These are phyloP conservation scores for Phyllosticta citribraziliensis DNA, from an alignment of 2,329 filamentous ascomycete genomes.

Conservation along the genomic window DNA sequence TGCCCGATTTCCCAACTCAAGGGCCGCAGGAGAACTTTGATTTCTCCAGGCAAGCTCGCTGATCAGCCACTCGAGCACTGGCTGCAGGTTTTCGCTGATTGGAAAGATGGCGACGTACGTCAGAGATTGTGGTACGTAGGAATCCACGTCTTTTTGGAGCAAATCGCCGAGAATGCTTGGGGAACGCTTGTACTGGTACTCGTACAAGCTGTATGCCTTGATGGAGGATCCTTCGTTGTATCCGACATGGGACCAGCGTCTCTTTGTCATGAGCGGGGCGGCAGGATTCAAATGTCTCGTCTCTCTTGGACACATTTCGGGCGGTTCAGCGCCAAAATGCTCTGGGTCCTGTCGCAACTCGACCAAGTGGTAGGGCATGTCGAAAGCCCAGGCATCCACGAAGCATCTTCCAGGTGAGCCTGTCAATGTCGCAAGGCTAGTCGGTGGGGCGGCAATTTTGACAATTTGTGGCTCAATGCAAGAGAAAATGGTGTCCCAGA, in stretches of 20 bases:
- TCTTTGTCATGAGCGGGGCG: constrained; percentile 43
- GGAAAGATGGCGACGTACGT: constrained; percentile 60
- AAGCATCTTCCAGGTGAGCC: constrained; percentile 46
- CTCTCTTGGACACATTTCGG: not conserved
- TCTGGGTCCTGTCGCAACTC: constrained; percentile 26
- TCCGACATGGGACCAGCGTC: constrained; percentile 54
- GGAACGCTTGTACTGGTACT: constrained; percentile 57
- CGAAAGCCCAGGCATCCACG: constrained; percentile 53
- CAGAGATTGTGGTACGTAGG: constrained; percentile 32
- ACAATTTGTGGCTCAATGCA: constrained; percentile 23
- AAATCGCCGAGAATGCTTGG: constrained; percentile 45
- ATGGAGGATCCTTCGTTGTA: constrained; percentile 70
- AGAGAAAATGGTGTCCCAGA: constrained; percentile 22
- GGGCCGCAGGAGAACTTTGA: not conserved
- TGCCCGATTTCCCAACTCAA: constrained; percentile 18
- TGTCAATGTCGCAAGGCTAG: constrained; percentile 42
- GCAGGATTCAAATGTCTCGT: not conserved
- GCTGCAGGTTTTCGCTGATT: constrained; percentile 47
- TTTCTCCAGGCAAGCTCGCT: not conserved
- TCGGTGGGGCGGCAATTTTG: constrained; percentile 45
- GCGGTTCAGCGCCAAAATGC: not conserved
- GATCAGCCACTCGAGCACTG: not conserved
- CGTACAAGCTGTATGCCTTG: constrained; percentile 60
- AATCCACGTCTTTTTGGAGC: not conserved
- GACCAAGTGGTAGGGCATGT: constrained; percentile 53